Base-by-base conservation (phyloP, 495 filamentous ascomycete species). In the Saxispiralis lemnorum region DNA sequence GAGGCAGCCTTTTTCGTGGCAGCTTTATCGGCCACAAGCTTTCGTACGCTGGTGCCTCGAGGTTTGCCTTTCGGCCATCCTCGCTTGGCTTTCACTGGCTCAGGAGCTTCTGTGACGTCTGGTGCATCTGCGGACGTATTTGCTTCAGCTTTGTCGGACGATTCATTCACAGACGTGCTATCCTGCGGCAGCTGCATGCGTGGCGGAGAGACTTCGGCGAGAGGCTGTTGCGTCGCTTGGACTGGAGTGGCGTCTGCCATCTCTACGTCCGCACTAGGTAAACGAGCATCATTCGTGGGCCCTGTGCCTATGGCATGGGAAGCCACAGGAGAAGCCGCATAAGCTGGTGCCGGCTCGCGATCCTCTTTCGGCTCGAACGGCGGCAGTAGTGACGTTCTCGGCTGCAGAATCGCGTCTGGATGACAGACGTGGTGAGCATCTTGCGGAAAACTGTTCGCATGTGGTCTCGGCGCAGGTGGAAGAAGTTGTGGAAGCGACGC, bases 21-120 rank as follows among this genome's bases (percentile, higher is more conserved):
- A 18, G 21, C 38, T 33, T 49, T 52, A 15, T 52, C 49, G 4
- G 45, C 45, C 6, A 45, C 18, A 10, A 32, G 39, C 41, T 52
- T 52, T 21, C 44, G 44, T 7, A 40, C 37, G 12, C 58, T 56
- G 15, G 59, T 36, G 6, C 53, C 56, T 41, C 58, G 49, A 6
- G 58, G 54, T 46, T 63, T 63, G 13, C 59, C 62, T 41, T 63
- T 63, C 11, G 59, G 59, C 61, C 56, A 61, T 17, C 61, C 62
- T 39, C 58, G 52, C 15, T 54, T 48, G 13, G 43, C 40, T 39
- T 52, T 62, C 7, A 46, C 14, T 33, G 49, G 45, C 34, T 56
- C 52, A 0, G 47, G 31, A 10, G 46, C 46, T 24, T 51, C 56
- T 16, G 4, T 28, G 24, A 9, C 24, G 24, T 28, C 24, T 4